Evolutionary conservation across 192 early-diverging fungal genomes (phyloP).

Genomic region (Coemansia sp.): DNA sequence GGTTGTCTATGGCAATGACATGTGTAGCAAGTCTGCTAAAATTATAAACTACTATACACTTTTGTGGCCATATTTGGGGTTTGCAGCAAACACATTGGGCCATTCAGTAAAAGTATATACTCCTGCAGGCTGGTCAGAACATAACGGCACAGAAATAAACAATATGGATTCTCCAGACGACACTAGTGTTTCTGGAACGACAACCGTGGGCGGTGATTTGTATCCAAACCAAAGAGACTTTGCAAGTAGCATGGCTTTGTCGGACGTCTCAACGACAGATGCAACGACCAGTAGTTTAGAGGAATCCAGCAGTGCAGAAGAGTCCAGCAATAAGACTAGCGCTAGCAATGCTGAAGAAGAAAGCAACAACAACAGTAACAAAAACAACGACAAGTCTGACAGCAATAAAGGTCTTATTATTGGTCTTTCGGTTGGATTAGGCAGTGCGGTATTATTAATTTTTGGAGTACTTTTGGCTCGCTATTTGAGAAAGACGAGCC

Average conservation of each 20-base stretch:
- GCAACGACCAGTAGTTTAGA: neutral
- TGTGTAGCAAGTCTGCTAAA: conserved; percentile 1
- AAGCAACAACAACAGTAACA: neutral
- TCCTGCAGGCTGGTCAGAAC: neutral
- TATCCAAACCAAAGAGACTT: neutral
- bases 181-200: neutral
- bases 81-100: neutral
- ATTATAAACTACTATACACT: conserved; percentile 22
- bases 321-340: neutral
- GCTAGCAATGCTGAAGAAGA: neutral
- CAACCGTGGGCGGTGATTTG: neutral
- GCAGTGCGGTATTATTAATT: neutral
- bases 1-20: conserved; percentile 6
- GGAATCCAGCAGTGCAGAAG: neutral
- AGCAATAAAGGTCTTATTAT: neutral
- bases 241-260: neutral
- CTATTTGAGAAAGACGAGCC: neutral
- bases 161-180: neutral
- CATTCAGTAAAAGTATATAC: neutral
- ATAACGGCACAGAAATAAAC: neutral
- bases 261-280: neutral
- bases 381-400: neutral
- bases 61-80: conserved; percentile 10
- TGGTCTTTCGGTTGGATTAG: neutral
- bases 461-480: neutral